Base-by-base conservation (phyloP, 2,329 filamentous ascomycete genomes). In the Zasmidium cellare region DNA sequence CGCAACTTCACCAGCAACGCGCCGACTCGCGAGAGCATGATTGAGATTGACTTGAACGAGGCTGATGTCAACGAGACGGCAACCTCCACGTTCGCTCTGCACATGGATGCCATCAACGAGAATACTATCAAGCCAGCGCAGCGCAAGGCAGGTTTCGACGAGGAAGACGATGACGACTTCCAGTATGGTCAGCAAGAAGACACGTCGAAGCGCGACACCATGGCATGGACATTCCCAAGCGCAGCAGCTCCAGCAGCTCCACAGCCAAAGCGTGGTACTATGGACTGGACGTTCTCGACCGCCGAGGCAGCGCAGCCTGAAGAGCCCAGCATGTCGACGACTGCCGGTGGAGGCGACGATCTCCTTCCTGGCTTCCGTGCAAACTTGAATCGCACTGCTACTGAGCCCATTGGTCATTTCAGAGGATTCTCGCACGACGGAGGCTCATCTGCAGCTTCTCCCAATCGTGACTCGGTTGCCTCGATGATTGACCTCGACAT, bases 11-110 rank as follows among this genome's bases (percentile, higher is more conserved):
- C 64, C 25, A 72, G 72, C 28, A 71, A 73, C 3, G 74, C 74
- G 23, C 74, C 75, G 1, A 78, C 78, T 56, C 75, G 79, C 47
- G 83, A 77, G 65, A 80, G 78, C 14, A 75, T 80, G 57, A 83
- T 85, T 1, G 73, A 80, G 58, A 84, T 86, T 56, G 83, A 87
- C 65, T 76, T 87, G 38, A 83, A 86, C 67, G 80, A 79, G 44
- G 82, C 81, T 18, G 77, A 74, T 35, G 79, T 75, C 28, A 64
- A 80, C 9, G 76, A 79, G 9, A 77, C 80, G 48, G 79, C 62
- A 65, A 69, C 61, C 63, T 73, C 67, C 76, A 82, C 63, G 73
- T 82, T 53, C 76, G 79, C 18, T 76, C 82, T 66, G 75, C 61
- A 63, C 20, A 64, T 64, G 61, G 51, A 59, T 46, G 57, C 58